Conservation (phyloP, 495 filamentous ascomycete species). For the Poronia punctata region DNA sequence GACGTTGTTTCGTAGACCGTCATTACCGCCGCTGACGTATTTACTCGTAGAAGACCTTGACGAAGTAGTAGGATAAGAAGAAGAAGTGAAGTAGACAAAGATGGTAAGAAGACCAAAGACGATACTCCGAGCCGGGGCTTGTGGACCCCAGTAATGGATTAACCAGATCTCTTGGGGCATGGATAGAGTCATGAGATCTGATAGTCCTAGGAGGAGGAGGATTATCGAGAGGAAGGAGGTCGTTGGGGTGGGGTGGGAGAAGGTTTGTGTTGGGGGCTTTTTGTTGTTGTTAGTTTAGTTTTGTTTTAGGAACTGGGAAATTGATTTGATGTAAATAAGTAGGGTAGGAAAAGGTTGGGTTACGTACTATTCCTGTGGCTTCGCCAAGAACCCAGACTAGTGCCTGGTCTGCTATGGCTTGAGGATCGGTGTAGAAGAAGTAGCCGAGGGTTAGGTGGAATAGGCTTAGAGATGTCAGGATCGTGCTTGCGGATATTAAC, state of each 20-base stretch:
- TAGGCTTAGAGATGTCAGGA: conserved; percentile 71
- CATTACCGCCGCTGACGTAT: conserved; percentile 33
- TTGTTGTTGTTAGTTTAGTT: not conserved
- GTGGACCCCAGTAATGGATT: conserved; percentile 58
- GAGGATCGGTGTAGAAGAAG: conserved; percentile 70
- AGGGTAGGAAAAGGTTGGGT: too few relatives aligned
- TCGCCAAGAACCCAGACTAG: conserved; percentile 79
- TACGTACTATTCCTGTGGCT: conserved; percentile 66
- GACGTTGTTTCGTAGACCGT: conserved; percentile 66
- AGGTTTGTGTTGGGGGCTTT: conserved; percentile 43
- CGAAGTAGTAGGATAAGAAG: too few relatives aligned
- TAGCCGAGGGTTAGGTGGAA: conserved; percentile 76
- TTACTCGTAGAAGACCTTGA: conserved; percentile 4
- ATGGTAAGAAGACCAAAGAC: conserved; percentile 60
- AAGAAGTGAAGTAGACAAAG: conserved; percentile 58
- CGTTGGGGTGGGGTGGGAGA: conserved; percentile 56
- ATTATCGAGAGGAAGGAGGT: conserved; percentile 66
- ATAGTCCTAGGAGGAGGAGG: conserved; percentile 58
- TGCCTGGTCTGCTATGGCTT: conserved; percentile 65
- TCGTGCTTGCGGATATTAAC: conserved; percentile 65
- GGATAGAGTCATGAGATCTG: conserved; percentile 66
- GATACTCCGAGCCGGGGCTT: conserved; percentile 59
- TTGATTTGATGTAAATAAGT: not conserved
- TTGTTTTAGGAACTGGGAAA: conserved; percentile 3
- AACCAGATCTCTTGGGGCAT: conserved; percentile 61